Conservation (phyloP, 2,329 filamentous ascomycete genomes). For the Epichloe hybrida region DNA sequence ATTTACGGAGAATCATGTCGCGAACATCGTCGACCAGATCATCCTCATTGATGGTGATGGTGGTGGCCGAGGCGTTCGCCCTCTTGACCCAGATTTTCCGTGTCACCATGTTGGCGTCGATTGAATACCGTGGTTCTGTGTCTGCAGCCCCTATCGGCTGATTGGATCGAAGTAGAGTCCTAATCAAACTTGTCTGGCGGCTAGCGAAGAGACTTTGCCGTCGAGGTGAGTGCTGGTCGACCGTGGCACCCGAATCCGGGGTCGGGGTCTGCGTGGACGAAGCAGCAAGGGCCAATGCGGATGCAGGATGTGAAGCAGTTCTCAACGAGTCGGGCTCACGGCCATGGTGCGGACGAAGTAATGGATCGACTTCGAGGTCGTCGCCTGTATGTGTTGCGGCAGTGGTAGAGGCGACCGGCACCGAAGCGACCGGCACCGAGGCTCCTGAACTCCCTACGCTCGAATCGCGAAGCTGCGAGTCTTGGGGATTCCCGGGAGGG, state of each 20-base stretch:
- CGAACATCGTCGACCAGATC: slow-evolving; percentile 91
- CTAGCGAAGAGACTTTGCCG: slow-evolving; percentile 25
- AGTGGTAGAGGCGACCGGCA: slow-evolving; percentile 4
- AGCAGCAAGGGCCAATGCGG: slow-evolving; percentile 10
- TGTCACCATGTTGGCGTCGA: slow-evolving; percentile 41
- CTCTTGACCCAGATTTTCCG: slow-evolving; percentile 94
- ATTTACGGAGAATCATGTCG: slow-evolving; percentile 85
- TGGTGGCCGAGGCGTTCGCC: slow-evolving; percentile 70
- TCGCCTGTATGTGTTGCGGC: slow-evolving; percentile 9
- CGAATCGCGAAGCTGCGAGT: neutral
- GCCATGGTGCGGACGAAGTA: slow-evolving; percentile 7
- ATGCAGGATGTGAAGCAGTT: slow-evolving; percentile 12
- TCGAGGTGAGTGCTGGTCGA: slow-evolving; percentile 10
- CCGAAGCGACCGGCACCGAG: neutral
- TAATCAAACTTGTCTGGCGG: slow-evolving; percentile 21
- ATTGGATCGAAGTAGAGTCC: slow-evolving; percentile 17
- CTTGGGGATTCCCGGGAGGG: neutral
- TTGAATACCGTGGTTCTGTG: slow-evolving; percentile 16
- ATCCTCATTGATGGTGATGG: slow-evolving; percentile 73
- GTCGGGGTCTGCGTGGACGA: neutral
- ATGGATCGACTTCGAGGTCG: slow-evolving; percentile 7
- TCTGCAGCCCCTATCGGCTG: slow-evolving; percentile 10
- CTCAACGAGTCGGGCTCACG: slow-evolving; percentile 15
- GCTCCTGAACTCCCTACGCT: neutral
- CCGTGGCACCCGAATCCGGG: slow-evolving; percentile 9